A percentile compares a stretch with the other conserved stretches of the same genome.
Evolutionary conservation across 768 basidiomycete genomes (phyloP).

Genomic region (Boletus vermiculosoides): DNA sequence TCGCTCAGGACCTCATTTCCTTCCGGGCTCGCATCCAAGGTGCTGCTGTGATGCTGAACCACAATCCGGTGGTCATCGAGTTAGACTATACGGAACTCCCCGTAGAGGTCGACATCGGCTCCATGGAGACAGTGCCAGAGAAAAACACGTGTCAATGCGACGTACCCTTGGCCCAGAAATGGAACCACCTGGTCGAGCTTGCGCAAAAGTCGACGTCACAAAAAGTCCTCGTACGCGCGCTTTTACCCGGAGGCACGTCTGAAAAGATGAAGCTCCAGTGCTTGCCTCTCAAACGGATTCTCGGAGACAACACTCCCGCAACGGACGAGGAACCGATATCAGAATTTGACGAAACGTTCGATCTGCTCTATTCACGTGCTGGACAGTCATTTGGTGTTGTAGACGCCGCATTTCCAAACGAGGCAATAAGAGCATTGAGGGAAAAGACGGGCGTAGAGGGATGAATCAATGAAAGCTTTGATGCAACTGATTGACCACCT

Average conservation of each 20-base stretch:
- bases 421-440: conserved; percentile 12
- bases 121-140: conserved; percentile 2
- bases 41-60: neutral
- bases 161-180: conserved; percentile 20
- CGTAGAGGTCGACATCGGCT: conserved; percentile 17
- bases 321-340: conserved; percentile 16
- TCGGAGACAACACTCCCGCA: conserved; percentile 7
- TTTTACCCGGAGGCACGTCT: conserved; percentile 26
- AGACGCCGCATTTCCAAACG: conserved; percentile 24
- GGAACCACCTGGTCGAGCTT: conserved; percentile 29
- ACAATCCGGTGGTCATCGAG: conserved; percentile 24
- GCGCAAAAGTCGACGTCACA: conserved; percentile 23
- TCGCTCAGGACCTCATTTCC: conserved; percentile 18
- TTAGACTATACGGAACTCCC: conserved; percentile 26
- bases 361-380: conserved; percentile 27
- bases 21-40: conserved; percentile 20
- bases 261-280: conserved; percentile 28
- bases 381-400: conserved; percentile 17
- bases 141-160: conserved; percentile 27
- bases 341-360: conserved; percentile 22
- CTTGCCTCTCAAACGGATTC: conserved; percentile 19
- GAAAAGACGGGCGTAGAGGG: conserved; percentile 8
- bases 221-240: conserved; percentile 27
- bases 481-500: neutral
- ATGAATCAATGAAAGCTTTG: neutral